These are phyloP conservation scores for Epichloe sibirici DNA, from an alignment of 2,329 filamentous ascomycete species.

Conservation along the genomic window DNA sequence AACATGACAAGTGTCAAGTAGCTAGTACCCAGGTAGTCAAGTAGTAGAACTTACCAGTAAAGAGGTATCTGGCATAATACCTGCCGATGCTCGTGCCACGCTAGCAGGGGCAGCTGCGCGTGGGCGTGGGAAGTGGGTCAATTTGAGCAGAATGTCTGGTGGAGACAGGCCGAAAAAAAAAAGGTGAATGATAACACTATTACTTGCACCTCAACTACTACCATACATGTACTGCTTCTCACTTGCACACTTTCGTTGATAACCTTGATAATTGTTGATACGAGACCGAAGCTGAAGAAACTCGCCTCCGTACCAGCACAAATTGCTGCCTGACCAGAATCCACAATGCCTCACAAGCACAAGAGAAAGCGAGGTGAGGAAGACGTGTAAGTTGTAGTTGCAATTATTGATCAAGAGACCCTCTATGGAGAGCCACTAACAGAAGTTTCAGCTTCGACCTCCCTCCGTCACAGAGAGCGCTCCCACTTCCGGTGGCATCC, in stretches of 20 bases:
- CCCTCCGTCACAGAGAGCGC: constrained; percentile 35
- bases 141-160: neutral
- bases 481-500: constrained; percentile 35
- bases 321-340: constrained; percentile 2
- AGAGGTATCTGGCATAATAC: no score
- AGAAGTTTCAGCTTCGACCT: constrained; percentile 32
- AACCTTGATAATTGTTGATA: neutral
- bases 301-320: constrained; percentile 1
- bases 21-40: no score
- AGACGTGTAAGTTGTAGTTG: constrained; percentile 32
- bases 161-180: neutral
- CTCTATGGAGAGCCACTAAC: constrained; percentile 6
- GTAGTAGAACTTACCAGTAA: no score
- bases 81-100: no score
- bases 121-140: neutral
- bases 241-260: neutral
- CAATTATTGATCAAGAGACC: neutral
- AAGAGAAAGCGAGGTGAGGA: constrained; percentile 50
- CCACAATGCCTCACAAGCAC: constrained; percentile 74
- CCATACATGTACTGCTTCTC: neutral
- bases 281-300: neutral
- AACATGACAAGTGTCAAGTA: no score
- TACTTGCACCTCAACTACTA: neutral
- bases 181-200: neutral
- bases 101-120: neutral